Conservation (phyloP, 2,329 filamentous ascomycete genomes). For the Penicillium sp. region DNA sequence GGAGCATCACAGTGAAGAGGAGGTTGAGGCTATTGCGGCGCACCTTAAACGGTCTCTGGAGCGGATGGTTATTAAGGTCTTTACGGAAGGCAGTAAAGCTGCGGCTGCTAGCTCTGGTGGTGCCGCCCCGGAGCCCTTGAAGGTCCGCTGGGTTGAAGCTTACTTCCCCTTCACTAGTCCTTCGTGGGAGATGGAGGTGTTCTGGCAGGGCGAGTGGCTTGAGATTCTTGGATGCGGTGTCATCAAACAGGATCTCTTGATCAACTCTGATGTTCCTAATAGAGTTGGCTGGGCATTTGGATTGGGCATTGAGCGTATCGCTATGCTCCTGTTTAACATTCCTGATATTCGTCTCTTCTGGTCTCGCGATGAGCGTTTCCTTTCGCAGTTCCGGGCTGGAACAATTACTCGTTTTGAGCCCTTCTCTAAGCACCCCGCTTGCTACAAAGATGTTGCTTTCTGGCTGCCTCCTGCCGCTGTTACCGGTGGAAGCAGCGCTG, state of each 20-base stretch:
- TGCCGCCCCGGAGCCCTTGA: conserved; percentile 67
- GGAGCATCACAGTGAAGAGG: conserved; percentile 67
- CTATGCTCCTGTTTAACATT: conserved; percentile 95
- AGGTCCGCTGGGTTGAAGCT: conserved; percentile 90
- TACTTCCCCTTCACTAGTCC: conserved; percentile 98
- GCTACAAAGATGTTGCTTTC: conserved; percentile 90
- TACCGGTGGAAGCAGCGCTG: conserved; percentile 36
- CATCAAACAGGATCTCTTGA: conserved; percentile 77
- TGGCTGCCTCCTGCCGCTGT: conserved; percentile 64
- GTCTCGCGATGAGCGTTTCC: conserved; percentile 80
- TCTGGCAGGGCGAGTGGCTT: conserved; percentile 92
- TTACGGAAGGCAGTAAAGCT: conserved; percentile 71
- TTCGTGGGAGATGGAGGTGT: conserved; percentile 94
- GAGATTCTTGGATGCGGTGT: conserved; percentile 94
- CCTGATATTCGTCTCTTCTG: conserved; percentile 97
- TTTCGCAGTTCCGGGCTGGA: conserved; percentile 70
- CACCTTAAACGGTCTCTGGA: conserved; percentile 91
- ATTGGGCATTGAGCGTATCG: conserved; percentile 87
- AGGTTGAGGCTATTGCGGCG: conserved; percentile 76
- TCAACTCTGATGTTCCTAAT: conserved; percentile 70
- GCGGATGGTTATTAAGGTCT: conserved; percentile 84
- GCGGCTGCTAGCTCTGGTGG: conserved; percentile 52
- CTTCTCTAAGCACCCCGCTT: conserved; percentile 88
- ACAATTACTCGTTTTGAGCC: conserved; percentile 68
- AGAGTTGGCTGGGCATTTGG: conserved; percentile 95